Base-by-base conservation (phyloP, 306 rosid species). In the Arachis stenosperma region DNA sequence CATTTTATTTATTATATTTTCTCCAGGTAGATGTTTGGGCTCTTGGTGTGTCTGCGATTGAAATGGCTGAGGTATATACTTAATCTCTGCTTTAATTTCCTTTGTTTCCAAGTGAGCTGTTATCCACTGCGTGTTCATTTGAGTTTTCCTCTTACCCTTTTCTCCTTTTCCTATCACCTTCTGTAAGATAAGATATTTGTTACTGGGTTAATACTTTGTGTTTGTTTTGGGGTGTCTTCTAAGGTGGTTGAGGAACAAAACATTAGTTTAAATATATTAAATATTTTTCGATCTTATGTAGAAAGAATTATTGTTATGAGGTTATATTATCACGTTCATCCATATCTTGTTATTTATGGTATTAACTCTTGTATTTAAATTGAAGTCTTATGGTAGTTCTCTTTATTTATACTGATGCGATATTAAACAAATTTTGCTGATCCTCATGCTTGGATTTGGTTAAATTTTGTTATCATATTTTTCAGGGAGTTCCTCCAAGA, bases 401-500 rank as follows among this genome's bases (percentile, higher is more conserved):
- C 59, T 65, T 59, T 61, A 29, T 55, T 7, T 46, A 22, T 64
- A 29, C 27, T 3, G 48, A 57, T 62, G 59, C 8, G 74, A 60
- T 37, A 46, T 37, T 43, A 42, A 69, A 57, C 64, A 47, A 33
- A 47, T 59, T 76, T 76, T 29, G 29, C 46, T 61, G n/a, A 29
- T 67, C 80, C 47, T 40, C 59, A 48, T 74, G 11, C 58, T 80
- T 74, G 40, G 50, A 30, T 71, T 68, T 76, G 57, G 43, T 41
- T 74, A 37, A 58, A 61, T 2, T 63, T 44, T 41, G 76, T 73
- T 65, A 30, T 62, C 37, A 15, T 80, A 69, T 67, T 66, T 91
- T 78, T 79, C 96, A 94, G 99, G 99, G 96, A 53, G 91, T 88
- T 75, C 99, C 99, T 85, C 99, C 99, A 72, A 88, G 99, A 89